Evolutionary conservation across 495 filamentous ascomycete species (phyloP).

Genomic region (Hypoxylon lienhwacheense): DNA sequence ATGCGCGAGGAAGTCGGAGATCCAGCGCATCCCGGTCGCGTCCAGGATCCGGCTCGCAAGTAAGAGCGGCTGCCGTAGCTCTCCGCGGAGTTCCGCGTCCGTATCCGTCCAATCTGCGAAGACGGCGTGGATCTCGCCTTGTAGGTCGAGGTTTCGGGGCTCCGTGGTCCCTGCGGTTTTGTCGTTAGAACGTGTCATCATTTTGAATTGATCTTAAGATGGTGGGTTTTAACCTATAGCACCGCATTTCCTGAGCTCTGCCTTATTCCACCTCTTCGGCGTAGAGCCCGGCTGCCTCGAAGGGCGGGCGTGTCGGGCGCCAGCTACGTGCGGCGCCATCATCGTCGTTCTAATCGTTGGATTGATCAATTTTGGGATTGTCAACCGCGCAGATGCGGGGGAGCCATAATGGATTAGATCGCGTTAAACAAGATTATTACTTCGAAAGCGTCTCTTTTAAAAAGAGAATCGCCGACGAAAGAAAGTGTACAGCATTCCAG

Average conservation of each 20-base stretch:
- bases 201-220: background rate
- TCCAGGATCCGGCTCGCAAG: slow-evolving; percentile 43
- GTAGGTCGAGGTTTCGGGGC: slow-evolving; percentile 17
- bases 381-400: background rate
- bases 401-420: background rate
- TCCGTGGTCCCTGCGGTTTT: slow-evolving; percentile 9
- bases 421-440: background rate
- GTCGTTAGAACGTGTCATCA: background rate
- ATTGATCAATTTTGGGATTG: background rate
- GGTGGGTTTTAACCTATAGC: slow-evolving; percentile 31
- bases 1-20: slow-evolving; percentile 43
- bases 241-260: slow-evolving; percentile 37
- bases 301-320: slow-evolving; percentile 8
- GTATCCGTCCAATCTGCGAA: slow-evolving; percentile 38
- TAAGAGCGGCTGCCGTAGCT: slow-evolving; percentile 39
- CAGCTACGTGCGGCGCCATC: slow-evolving; percentile 11
- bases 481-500: slow-evolving; percentile 25
- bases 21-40: slow-evolving; percentile 39
- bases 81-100: slow-evolving; percentile 19
- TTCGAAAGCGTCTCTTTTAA: slow-evolving; percentile 16
- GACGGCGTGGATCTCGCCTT: slow-evolving; percentile 39
- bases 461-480: background rate
- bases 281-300: slow-evolving; percentile 28
- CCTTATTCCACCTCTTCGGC: slow-evolving; percentile 38
- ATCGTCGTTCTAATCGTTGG: background rate